These are phyloP conservation scores for Apophysomyces trapeziformis DNA, from an alignment of 371 early-diverging fungal genomes.

Conservation along the genomic window DNA sequence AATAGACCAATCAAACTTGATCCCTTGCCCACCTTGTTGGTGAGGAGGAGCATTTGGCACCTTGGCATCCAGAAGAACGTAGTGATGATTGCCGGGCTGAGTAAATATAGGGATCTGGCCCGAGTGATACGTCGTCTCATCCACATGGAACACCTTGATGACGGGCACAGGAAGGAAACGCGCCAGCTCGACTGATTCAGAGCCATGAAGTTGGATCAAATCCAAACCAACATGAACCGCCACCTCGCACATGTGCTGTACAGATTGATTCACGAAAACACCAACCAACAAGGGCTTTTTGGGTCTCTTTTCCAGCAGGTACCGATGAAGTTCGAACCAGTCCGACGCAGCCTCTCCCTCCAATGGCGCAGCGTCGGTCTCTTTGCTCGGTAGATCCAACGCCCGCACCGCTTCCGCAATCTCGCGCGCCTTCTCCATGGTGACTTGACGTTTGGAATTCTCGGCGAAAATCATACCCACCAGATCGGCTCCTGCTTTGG, in stretches of 20 bases:
- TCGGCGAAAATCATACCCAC: constrained; percentile 92
- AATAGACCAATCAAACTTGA: constrained; percentile 80
- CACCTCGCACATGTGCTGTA: constrained; percentile 76
- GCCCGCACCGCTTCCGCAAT: constrained; percentile 69
- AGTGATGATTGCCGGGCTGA: constrained; percentile 65
- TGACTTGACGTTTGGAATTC: constrained; percentile 67
- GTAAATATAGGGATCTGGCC: constrained; percentile 46
- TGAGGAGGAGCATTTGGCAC: constrained; percentile 49
- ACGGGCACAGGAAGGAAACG: constrained; percentile 81
- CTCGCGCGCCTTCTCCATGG: constrained; percentile 58
- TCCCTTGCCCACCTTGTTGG: constrained; percentile 75
- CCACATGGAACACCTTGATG: constrained; percentile 90
- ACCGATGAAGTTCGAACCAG: constrained; percentile 66
- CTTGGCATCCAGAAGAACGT: constrained; percentile 75
- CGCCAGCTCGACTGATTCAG: constrained; percentile 69
- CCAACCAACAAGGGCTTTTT: constrained; percentile 87
- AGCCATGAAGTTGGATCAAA: constrained; percentile 92
- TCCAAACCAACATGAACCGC: constrained; percentile 76
- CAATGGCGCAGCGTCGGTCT: neutral
- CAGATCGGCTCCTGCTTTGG: constrained; percentile 84
- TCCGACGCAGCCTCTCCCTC: constrained; percentile 26
- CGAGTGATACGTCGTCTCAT: constrained; percentile 41
- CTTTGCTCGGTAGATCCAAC: constrained; percentile 24
- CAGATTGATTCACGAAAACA: constrained; percentile 87
- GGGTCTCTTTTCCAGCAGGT: constrained; percentile 46